Conservation (phyloP, 192 early-diverging fungal genomes). For the Coemansia sp. region DNA sequence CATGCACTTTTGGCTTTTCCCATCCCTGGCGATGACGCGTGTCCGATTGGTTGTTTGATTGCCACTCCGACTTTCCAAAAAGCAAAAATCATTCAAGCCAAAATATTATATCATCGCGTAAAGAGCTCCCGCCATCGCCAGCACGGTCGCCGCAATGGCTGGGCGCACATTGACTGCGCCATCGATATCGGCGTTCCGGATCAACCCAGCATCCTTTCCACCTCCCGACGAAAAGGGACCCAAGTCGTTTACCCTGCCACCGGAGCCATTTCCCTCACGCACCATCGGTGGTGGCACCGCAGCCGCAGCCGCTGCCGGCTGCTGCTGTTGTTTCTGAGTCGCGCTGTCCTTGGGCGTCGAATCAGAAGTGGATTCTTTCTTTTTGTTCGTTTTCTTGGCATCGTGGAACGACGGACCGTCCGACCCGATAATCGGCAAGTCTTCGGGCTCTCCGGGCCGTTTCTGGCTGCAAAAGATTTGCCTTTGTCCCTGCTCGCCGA, state of each 20-base stretch:
- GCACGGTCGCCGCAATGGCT: background rate
- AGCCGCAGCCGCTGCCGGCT: too few relatives aligned
- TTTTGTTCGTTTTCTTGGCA: conserved; percentile 1
- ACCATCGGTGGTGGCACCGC: background rate
- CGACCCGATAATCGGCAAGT: conserved; percentile 43
- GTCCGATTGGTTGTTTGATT: background rate
- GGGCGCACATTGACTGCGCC: background rate
- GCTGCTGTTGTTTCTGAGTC: background rate
- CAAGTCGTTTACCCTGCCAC: too few relatives aligned
- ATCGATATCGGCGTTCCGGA: conserved; percentile 25
- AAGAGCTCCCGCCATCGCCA: background rate
- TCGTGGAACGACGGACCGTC: conserved; percentile 11
- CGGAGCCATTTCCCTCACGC: background rate
- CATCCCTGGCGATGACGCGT: too few relatives aligned
- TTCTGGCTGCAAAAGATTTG: conserved; percentile 53
- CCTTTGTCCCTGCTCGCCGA: conserved; percentile 41
- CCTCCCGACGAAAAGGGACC: background rate
- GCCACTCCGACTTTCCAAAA: too few relatives aligned
- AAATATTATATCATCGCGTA: too few relatives aligned
- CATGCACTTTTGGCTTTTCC: too few relatives aligned
- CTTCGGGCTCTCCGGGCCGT: conserved; percentile 37
- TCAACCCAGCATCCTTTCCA: conserved; percentile 6
- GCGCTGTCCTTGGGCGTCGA: too few relatives aligned
- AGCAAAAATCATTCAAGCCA: too few relatives aligned
- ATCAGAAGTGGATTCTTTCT: background rate